A percentile compares a stretch with the other conserved stretches of the same genome.
These are phyloP conservation scores for Botrytis aclada DNA, from an alignment of 2,329 filamentous ascomycete species.

Conservation along the genomic window DNA sequence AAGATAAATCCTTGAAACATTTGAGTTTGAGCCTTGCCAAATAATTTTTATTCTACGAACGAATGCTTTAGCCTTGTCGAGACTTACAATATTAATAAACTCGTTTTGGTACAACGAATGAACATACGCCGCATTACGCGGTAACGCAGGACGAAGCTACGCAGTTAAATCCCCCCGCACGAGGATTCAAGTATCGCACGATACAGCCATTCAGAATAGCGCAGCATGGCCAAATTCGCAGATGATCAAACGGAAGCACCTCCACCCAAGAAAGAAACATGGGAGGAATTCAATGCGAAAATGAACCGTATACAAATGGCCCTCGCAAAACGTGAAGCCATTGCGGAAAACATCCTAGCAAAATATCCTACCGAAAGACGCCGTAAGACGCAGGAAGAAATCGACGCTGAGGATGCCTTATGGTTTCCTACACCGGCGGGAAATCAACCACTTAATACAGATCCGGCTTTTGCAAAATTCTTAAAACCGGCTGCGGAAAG, in stretches of 20 bases:
- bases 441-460: conserved; percentile 36
- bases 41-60: conserved; percentile 11
- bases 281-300: conserved; percentile 35
- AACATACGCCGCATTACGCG: neutral
- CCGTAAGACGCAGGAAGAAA: conserved; percentile 35
- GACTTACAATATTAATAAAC: neutral
- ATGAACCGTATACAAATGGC: conserved; percentile 37
- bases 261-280: conserved; percentile 28
- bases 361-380: conserved; percentile 35
- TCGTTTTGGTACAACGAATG: neutral
- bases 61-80: neutral
- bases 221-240: conserved; percentile 11
- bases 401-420: conserved; percentile 37
- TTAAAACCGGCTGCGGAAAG: conserved; percentile 33
- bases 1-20: conserved; percentile 10
- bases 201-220: neutral
- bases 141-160: neutral
- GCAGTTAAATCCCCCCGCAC: neutral
- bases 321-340: conserved; percentile 36
- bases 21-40: neutral
- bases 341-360: conserved; percentile 27
- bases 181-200: conserved; percentile 4
- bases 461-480: conserved; percentile 34
- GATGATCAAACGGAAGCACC: conserved; percentile 24
- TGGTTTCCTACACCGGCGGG: conserved; percentile 34